phyloP scores from a whole-genome alignment of 768 basidiomycete species.

The Lepiota venenata region DNA sequence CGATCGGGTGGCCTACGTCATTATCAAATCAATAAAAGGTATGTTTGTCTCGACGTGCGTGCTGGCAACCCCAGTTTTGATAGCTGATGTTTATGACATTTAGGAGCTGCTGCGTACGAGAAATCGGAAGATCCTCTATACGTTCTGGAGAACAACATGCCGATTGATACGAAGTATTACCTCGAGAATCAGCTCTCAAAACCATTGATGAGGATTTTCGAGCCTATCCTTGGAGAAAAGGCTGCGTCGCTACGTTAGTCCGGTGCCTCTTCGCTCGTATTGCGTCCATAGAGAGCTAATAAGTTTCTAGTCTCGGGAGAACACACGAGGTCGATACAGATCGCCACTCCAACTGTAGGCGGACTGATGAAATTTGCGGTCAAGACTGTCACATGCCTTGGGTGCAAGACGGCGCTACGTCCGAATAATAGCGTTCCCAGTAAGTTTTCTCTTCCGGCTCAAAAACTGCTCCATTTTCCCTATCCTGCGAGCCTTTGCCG shows the following conservation, averaged over 20 bases:
- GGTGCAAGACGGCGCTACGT: constrained; percentile 88
- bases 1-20: constrained; percentile 98
- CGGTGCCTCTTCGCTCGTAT: not conserved
- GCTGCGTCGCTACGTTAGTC: constrained; percentile 70
- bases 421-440: constrained; percentile 73
- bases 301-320: constrained; percentile 78
- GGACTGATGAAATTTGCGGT: constrained; percentile 99
- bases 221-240: constrained; percentile 94
- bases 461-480: not conserved
- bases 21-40: constrained; percentile 96
- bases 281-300: constrained; percentile 1
- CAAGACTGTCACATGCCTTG: constrained; percentile 91
- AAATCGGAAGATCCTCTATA: constrained; percentile 98
- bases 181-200: constrained; percentile 98
- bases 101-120: constrained; percentile 95
- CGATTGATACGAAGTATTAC: constrained; percentile 97
- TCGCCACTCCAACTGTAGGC: constrained; percentile 94
- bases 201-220: constrained; percentile 95
- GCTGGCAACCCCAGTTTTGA: not conserved
- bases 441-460: constrained; percentile 27
- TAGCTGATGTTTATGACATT: not conserved
- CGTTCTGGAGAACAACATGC: constrained; percentile 96
- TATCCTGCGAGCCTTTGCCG: not conserved
- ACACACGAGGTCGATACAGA: constrained; percentile 93
- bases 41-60: constrained; percentile 3